phyloP scores from a whole-genome alignment of 345 rosid species.

The Sisymbrium altissimum region DNA sequence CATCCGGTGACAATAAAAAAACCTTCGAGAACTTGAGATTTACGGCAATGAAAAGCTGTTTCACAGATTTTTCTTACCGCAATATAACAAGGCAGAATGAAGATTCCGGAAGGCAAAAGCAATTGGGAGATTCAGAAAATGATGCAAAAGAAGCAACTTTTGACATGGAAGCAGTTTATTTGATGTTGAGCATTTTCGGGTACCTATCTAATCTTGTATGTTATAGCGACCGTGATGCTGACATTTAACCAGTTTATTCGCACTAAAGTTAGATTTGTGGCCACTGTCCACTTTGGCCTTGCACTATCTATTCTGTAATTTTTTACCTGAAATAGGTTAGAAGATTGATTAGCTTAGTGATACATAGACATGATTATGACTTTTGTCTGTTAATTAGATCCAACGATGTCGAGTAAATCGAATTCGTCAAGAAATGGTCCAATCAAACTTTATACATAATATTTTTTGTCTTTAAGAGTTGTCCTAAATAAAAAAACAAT shows the following conservation, averaged over 20 bases:
- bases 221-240: slow-evolving; percentile 3
- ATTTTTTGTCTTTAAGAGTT: neutral
- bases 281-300: slow-evolving; percentile 1
- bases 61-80: neutral
- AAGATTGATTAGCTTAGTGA: neutral
- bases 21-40: too few relatives aligned
- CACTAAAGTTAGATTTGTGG: slow-evolving; percentile 14
- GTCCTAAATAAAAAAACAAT: neutral
- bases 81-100: neutral
- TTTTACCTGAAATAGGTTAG: slow-evolving; percentile 9
- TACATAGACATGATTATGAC: neutral
- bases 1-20: too few relatives aligned
- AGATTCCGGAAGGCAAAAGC: neutral
- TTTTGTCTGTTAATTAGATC: neutral
- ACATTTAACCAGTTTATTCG: slow-evolving; percentile 19
- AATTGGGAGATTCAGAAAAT: neutral
- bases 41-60: too few relatives aligned
- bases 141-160: slow-evolving; percentile 11
- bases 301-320: neutral
- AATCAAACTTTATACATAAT: neutral
- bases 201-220: slow-evolving; percentile 19
- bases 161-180: slow-evolving; percentile 1
- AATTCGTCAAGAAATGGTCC: slow-evolving; percentile 3
- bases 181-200: neutral
- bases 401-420: neutral